Base-by-base conservation (phyloP, 768 basidiomycete species). In the Trametopsis cervina region DNA sequence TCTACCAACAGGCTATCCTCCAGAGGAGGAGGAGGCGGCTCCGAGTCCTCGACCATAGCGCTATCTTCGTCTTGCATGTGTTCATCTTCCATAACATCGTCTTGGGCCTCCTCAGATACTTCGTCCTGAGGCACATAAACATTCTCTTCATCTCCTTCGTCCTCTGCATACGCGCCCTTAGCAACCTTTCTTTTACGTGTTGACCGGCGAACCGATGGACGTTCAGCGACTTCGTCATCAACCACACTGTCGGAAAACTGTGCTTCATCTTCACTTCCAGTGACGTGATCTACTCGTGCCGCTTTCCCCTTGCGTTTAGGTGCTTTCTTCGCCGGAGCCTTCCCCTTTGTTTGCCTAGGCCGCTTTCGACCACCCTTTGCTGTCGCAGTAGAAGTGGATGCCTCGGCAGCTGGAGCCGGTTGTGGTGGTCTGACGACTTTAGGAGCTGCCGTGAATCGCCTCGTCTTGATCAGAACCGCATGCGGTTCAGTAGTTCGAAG, bases 401-500 rank as follows among this genome's bases (percentile, higher is more conserved):
- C 26, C 38, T 53, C 51, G 41, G 50, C 40, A 13, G 36, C 39
- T 20, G 36, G 21, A 60, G 54, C 23, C 54, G 62, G 22, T 7
- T 33, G 7, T 7, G 15, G 9, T 7, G 29, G 29, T 33, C 15
- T 33, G 9, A 33, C 29, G 29, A 33, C 29, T 15, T 33, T 33
- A 7, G 29, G 15, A 7, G 29, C 29, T 7, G 29, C 29, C 9
- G 29, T 33, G 24, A 23, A 4, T 43, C 42, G 11, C 12, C 11
- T 13, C 38, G 33, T n/a, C 74, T 95, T 95, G 56, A 89, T 69
- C 6, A 92, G 69, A 2, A 93, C 74, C 0, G 87, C 81, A 63
- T 94, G 89, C 9, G 85, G 76, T 44, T 91, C 89, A 2, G 80
- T 82, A 64, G 82, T 83, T 20, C 89, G 78, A 55, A 94, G 71